A percentile compares a stretch with the other conserved stretches of the same genome.
Evolutionary conservation across 2,329 filamentous ascomycete species (phyloP).

Genomic region (Cercospora canescens): DNA sequence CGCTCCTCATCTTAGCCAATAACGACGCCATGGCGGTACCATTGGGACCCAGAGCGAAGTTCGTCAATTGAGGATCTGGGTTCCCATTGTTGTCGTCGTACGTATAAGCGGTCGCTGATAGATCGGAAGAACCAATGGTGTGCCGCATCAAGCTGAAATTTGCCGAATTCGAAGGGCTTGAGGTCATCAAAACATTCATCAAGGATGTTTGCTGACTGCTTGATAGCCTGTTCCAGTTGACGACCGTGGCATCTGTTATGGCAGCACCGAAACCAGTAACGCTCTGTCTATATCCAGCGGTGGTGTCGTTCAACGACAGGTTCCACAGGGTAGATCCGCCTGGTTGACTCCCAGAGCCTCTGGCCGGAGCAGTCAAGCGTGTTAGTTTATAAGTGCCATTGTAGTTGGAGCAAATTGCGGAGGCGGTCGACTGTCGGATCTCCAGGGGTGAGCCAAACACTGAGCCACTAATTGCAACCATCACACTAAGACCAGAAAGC

Average conservation of each 20-base stretch:
- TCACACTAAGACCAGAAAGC: not conserved
- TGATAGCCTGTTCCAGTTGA: constrained; percentile 20
- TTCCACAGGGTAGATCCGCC: constrained; percentile 13
- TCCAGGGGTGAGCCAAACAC: not conserved
- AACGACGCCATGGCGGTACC: constrained; percentile 23
- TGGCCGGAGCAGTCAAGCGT: constrained; percentile 14
- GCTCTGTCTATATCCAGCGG: constrained; percentile 16
- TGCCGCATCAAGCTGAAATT: constrained; percentile 25
- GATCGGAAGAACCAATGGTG: constrained; percentile 23
- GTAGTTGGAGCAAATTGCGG: constrained; percentile 19
- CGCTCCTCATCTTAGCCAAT: constrained; percentile 19
- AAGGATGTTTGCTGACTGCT: constrained; percentile 10
- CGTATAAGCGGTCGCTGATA: constrained; percentile 23
- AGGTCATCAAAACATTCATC: constrained; percentile 19
- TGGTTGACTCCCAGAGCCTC: constrained; percentile 4
- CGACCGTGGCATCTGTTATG: constrained; percentile 24
- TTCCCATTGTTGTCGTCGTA: constrained; percentile 23
- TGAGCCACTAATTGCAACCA: not conserved
- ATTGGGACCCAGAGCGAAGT: constrained; percentile 20
- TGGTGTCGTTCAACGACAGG: constrained; percentile 29
- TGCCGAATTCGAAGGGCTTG: constrained; percentile 10
- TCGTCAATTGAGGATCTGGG: constrained; percentile 15
- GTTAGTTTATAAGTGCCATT: constrained; percentile 21
- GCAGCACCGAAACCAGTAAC: constrained; percentile 25
- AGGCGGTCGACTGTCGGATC: constrained; percentile 14